Percentiles rank a stretch among this genome's conserved stretches.
Conservation (phyloP, 345 rosid species). For the Salix purpurea region DNA sequence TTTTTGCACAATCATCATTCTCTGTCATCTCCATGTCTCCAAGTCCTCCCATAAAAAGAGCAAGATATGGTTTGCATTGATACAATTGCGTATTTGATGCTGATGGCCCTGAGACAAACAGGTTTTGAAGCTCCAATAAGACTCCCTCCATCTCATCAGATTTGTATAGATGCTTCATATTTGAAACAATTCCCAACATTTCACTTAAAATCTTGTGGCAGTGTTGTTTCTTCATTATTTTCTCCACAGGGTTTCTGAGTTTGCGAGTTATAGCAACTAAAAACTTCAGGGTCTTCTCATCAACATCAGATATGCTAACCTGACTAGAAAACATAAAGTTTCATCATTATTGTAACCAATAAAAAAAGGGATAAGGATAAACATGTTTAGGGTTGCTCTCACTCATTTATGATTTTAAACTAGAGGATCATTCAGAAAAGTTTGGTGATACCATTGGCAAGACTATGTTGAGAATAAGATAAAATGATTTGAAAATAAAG, state of each 20-base stretch:
- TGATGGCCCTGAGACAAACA: conserved; percentile 44
- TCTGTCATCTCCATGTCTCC: conserved; percentile 57
- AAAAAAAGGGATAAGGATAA: not conserved
- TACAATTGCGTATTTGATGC: conserved; percentile 35
- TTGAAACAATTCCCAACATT: conserved; percentile 48
- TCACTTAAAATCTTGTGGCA: conserved; percentile 49
- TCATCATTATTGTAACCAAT: conserved; percentile 6
- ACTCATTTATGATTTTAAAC: not conserved
- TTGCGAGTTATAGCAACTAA: conserved; percentile 37
- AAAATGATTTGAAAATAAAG: not conserved
- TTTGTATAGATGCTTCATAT: conserved; percentile 46
- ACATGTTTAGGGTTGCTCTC: not conserved
- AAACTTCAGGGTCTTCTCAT: conserved; percentile 61
- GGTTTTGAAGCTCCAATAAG: conserved; percentile 58
- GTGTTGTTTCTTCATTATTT: conserved; percentile 18
- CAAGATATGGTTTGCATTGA: conserved; percentile 59
- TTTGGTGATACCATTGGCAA: not conserved
- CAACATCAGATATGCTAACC: conserved; percentile 44
- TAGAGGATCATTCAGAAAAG: not conserved
- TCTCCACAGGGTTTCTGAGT: conserved; percentile 34
- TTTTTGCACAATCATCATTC: conserved; percentile 54
- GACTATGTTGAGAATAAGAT: not conserved
- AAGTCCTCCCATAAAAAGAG: conserved; percentile 69
- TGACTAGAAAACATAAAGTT: conserved; percentile 48
- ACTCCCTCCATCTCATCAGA: conserved; percentile 58